Base-by-base conservation (phyloP, 352 stramenopile species). In the Phytopythium montanum region DNA sequence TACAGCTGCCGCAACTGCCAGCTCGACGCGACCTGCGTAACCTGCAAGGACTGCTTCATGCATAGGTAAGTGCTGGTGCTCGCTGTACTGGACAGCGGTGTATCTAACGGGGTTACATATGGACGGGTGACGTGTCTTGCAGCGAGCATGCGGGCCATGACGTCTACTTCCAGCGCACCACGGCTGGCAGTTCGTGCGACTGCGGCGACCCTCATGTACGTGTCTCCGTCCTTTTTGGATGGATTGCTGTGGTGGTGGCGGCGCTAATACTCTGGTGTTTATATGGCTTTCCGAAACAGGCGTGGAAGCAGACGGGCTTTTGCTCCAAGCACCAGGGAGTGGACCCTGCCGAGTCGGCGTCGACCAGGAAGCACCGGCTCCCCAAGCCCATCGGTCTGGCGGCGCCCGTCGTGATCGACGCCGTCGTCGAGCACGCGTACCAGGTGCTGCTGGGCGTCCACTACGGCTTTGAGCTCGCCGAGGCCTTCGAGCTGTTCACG, bases 1-100 rank as follows among this genome's bases (percentile, higher is more conserved):
- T 95, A 95, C 68, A 95, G 86, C 60, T 95, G 86, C 61, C 86
- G 86, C 55, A 87, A 93, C 61, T 95, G 86, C 69, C 84, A 95
- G 56, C 61, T 92, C 9, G 86, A 95, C 58, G 86, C 84, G 42
- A 92, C 86, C 23, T 94, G 84, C 53, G 86, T 94, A 29, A 94
- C 89, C 58, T 95, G 87, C 62, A 88, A 91, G 60, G 80, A 92
- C 28, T 95, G 87, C 61, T 95, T 94, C 61, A 87, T 82, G 45
- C 70, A 87, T 34, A 91, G 87, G 76, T 87, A 0, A 2, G 51
- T 44, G 25, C 8, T 2, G 5, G 33, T 12, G 33, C 9, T 3
- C 33, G 33, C 14, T 16, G 33, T 16, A 14, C 33, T 38, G 1
- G 33, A 8, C 4, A 21, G 39, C 51, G 19, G 19, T 42, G 12